Evolutionary conservation across 1,139 yeast genomes (phyloP), one percentile per base, ranked within the genome.

Genomic region (Pichia sp.): DNA sequence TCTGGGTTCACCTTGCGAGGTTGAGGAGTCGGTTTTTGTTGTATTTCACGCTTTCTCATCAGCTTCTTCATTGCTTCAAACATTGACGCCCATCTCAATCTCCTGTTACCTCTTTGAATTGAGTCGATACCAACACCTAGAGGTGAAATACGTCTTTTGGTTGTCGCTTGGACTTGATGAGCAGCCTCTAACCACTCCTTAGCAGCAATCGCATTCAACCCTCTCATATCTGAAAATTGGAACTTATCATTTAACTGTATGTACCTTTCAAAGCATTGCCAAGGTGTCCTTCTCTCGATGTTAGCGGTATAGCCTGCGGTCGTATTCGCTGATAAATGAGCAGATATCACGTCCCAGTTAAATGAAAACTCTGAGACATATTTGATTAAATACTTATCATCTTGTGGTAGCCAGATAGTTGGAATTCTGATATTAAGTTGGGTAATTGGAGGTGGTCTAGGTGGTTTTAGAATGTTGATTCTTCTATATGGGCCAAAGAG

Each of bases 201-300:
- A 0, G 97, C 96, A 45, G 72, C 75, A 39, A 76, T 74, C 0
- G 96, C 86, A 49, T 85, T 76, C 11, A 81, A 74, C 0, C 98
- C 98, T 50, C 85, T 80, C 76, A 91, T 74, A 51, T 91, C 97
- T 18, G 77, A 67, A 41, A 85, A 74, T 45, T 84, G 93, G 50
- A 86, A 87, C 43, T 78, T 78, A 40, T 91, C 96, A 51, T 86
- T 87, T 45, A 93, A 67, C 60, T 91, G 98, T 43, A 87, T 82
- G 66, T 93, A 91, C 45, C 98, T 67, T 58, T 91, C 98, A 64
- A 91, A 91, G 56, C 97, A 91, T 56, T 88, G 97, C 98, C 98
- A 91, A 0, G 98, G 94, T 0, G 97, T 91, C 52, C 98, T 72
- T 50, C 97, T 72, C 58, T 91, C 97, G 40, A 87, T 85, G 48